Conservation (phyloP, 2,329 filamentous ascomycete genomes). For the Aureobasidium sp. region DNA sequence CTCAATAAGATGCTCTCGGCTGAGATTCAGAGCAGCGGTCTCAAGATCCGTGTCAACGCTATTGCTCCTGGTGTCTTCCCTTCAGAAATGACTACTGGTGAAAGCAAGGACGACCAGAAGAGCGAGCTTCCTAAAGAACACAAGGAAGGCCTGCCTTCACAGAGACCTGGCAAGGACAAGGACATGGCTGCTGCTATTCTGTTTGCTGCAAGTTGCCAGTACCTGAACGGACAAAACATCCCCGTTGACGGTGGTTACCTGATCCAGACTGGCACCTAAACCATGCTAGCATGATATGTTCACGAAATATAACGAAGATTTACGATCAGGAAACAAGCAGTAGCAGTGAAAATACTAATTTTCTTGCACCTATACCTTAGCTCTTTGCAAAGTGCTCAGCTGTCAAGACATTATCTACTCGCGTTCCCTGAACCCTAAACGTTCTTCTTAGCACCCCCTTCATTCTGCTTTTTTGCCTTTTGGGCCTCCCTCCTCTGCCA, state of each 20-base stretch:
- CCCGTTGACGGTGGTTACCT: conserved; percentile 51
- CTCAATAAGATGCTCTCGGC: conserved; percentile 49
- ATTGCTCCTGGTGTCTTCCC: conserved; percentile 53
- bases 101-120: conserved; percentile 45
- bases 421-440: background rate
- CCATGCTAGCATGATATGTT: background rate
- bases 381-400: too few species aligned
- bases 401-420: too few species aligned
- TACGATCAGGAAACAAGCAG: background rate
- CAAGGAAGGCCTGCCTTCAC: conserved; percentile 42
- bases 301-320: background rate
- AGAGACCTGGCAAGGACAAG: conserved; percentile 48
- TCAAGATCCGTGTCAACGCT: conserved; percentile 47
- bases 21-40: conserved; percentile 42
- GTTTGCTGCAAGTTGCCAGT: conserved; percentile 20
- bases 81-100: conserved; percentile 49
- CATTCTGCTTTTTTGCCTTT: background rate
- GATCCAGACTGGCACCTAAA: conserved; percentile 29
- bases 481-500: background rate
- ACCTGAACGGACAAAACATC: conserved; percentile 44
- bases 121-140: conserved; percentile 40
- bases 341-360: too few species aligned
- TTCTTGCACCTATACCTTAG: too few species aligned
- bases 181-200: conserved; percentile 40
- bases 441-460: background rate